A percentile compares a stretch with the other conserved stretches of the same genome.
Evolutionary conservation across 805 yeast genomes (phyloP).

Genomic region (Cyberlindnera sargentensis): DNA sequence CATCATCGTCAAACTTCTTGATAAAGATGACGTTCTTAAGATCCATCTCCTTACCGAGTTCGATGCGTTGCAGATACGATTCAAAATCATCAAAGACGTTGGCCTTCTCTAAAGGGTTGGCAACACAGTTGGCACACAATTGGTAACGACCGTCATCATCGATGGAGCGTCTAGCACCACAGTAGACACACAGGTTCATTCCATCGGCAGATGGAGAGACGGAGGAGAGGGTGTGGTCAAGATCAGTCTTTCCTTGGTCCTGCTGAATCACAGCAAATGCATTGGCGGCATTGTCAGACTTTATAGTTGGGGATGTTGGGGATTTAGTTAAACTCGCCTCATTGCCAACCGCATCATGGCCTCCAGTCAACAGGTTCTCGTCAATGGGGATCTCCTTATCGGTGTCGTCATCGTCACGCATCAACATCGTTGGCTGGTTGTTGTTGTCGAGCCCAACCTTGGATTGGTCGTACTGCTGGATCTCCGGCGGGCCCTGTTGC

Average conservation of each 20-base stretch:
- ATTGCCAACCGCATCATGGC: conserved; percentile 3
- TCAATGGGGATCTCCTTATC: conserved; percentile 18
- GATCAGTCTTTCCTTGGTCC: background rate
- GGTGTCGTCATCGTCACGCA: conserved; percentile 4
- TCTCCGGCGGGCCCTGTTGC: conserved; percentile 15
- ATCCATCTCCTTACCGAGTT: conserved; percentile 10
- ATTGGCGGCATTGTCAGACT: conserved; percentile 1
- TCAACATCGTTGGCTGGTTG: conserved; percentile 10
- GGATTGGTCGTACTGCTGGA: conserved; percentile 17
- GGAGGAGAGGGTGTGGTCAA: background rate
- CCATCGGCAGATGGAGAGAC: background rate
- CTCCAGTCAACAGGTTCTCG: conserved; percentile 14
- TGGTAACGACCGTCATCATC: conserved; percentile 24
- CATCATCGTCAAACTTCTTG: conserved; percentile 11
- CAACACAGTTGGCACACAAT: conserved; percentile 21
- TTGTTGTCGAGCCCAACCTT: conserved; percentile 1
- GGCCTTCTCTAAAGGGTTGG: conserved; percentile 18
- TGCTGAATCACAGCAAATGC: background rate
- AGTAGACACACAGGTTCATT: conserved; percentile 16
- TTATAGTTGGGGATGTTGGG: conserved; percentile 2
- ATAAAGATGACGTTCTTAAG: conserved; percentile 18
- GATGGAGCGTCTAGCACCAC: conserved; percentile 18
- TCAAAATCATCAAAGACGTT: conserved; percentile 20
- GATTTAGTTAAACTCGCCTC: conserved; percentile 16
- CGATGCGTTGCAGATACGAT: conserved; percentile 13